Evolutionary conservation across 2,329 filamentous ascomycete species (phyloP), one percentile per base, ranked within the genome.

Genomic region (Bipolaris oryzae): DNA sequence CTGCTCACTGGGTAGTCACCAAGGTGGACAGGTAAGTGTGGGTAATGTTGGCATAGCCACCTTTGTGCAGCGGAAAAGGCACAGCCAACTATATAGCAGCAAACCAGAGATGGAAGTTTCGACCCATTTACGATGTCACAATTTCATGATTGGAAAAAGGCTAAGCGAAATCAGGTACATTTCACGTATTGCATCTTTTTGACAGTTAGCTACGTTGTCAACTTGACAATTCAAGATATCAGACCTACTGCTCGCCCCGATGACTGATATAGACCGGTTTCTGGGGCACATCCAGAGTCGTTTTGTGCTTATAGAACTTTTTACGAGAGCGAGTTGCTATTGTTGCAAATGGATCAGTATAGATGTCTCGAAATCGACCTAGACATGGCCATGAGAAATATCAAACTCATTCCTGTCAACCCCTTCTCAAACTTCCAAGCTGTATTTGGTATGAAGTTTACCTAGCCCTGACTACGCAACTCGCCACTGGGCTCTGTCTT

Each of bases 401-500:
- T 0, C 15, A 7, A 13, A 3, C 15, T 7, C 16, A 1, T 5
- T 9, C 15, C 10, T 2, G 3, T 21, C 3, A 44, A 7, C 5
- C 16, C 28, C 18, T 3, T 23, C 7, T 28, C 37, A 5, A 45
- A 25, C 1, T 33, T 61, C 5, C 25, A 33, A 10, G 23, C 42
- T 1, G 13, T 48, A 4, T 43, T 55, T 20, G 20, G 11, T n/a
- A 6, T 9, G 3, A 20, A 45, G 1, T n/a, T 42, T 15, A 53
- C 21, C 11, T 62, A 52, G 57, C 41, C 48, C 1, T 39, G 47
- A 3, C 42, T 66, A 34, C 57, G 48, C 10, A 62, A 58, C 25
- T 15, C 62, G 16, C 58, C 55, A 9, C 21, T 61, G 7, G 11
- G n/a, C n/a, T 20, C 55, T n/a, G 44, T 62, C 23, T 44, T 37